A percentile compares a stretch with the other conserved stretches of the same genome.
Conservation (phyloP, 108 stramenopile species). For the Pseudonitzschia pungens region DNA sequence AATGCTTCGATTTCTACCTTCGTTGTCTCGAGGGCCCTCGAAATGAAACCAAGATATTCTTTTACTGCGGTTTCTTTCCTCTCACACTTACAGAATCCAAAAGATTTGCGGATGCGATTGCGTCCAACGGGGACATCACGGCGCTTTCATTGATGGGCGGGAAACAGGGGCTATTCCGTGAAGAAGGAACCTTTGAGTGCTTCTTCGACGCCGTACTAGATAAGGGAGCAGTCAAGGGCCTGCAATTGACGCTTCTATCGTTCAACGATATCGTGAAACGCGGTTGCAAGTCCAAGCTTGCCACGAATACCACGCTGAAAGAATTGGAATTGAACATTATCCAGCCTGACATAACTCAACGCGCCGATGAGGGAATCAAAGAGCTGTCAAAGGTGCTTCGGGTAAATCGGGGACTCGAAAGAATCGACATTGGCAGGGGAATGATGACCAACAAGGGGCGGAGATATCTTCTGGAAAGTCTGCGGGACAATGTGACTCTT, state of each 20-base stretch:
- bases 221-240: background rate
- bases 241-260: background rate
- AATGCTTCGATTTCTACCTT: slow-evolving; percentile 12
- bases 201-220: slow-evolving; percentile 7
- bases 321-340: slow-evolving; percentile 13
- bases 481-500: slow-evolving; percentile 14
- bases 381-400: slow-evolving; percentile 8
- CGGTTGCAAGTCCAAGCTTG: background rate
- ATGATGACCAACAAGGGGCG: slow-evolving; percentile 16
- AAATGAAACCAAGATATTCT: slow-evolving; percentile 1
- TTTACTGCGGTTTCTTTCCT: slow-evolving; percentile 4
- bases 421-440: slow-evolving; percentile 1
- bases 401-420: slow-evolving; percentile 9
- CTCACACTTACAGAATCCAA: slow-evolving; percentile 1
- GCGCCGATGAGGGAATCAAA: slow-evolving; percentile 6
- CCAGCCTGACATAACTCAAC: background rate
- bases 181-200: slow-evolving; percentile 14
- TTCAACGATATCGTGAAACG: slow-evolving; percentile 2
- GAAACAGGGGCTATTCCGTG: background rate
- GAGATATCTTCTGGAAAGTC: slow-evolving; percentile 6
- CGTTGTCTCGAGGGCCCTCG: slow-evolving; percentile 9
- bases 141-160: slow-evolving; percentile 7
- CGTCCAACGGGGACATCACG: slow-evolving; percentile 8
- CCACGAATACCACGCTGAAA: slow-evolving; percentile 8
- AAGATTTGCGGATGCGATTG: slow-evolving; percentile 1